Evolutionary conservation across 495 filamentous ascomycete genomes (phyloP), one percentile per base, ranked within the genome.

Genomic region (Penicillium dipodomyicola): DNA sequence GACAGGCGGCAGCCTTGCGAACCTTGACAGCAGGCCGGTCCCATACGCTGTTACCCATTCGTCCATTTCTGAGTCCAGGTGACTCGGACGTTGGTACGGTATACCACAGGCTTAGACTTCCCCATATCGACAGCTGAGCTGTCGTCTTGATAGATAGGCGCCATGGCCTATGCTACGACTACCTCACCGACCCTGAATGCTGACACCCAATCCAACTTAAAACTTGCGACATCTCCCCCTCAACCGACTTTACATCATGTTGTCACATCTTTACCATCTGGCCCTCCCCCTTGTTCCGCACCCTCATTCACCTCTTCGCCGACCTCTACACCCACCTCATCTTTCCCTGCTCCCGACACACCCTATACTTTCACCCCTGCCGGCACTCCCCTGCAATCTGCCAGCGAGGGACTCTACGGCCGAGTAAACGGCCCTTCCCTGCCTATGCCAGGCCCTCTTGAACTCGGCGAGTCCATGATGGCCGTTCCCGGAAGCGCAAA

Each of bases 401-500:
- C 82, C 12, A 73, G 79, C 9, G 82, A 85, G 56, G 73, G 75
- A 27, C 64, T 71, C 35, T 78, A 77, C 45, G 78, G 77, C 49
- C 79, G 77, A 60, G 60, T 73, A 53, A 60, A 59, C 57, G 65
- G 70, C 57, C 62, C 64, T 44, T 61, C 67, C 40, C 62, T 72
- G 45, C 65, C 70, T 14, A 69, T 67, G 19, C 77, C 78, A n/a
- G 69, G 68, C 14, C 72, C 74, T 12, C 66, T 84, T 42, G 81
- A 84, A 52, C 76, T 85, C 45, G 80, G 80, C 37, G 83, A 86
- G 57, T 71, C 79, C n/a, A 69, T 72, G n/a, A 77, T 82, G 65
- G 73, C 71, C 29, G 56, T 77, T 22, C 71, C 77, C 7, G 67
- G 65, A 25, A 70, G 47, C 54, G 56, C 67, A 41, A 60, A 68